phyloP scores from a whole-genome alignment of 2,329 filamentous ascomycete genomes.

The Arachnomyces sp. region DNA sequence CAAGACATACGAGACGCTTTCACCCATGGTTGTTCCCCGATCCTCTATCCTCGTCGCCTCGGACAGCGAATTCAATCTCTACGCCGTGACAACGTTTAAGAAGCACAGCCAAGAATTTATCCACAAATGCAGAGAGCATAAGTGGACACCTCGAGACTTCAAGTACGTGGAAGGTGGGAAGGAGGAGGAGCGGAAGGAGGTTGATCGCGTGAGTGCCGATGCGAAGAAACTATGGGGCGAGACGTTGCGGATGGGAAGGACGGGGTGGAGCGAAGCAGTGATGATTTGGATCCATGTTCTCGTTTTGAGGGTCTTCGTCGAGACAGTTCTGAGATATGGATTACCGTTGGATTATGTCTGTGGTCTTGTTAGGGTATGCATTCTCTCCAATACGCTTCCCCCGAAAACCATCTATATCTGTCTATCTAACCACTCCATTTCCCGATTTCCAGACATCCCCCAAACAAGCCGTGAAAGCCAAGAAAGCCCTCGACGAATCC shows the following conservation, averaged over 20 bases:
- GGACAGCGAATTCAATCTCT: constrained; percentile 85
- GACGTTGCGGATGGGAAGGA: constrained; percentile 74
- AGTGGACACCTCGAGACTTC: constrained; percentile 92
- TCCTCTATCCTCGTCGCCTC: constrained; percentile 72
- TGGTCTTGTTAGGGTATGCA: constrained; percentile 70
- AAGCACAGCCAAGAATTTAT: constrained; percentile 82
- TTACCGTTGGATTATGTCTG: constrained; percentile 84
- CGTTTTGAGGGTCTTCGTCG: constrained; percentile 87
- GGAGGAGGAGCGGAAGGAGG: constrained; percentile 81
- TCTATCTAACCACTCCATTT: constrained; percentile 7
- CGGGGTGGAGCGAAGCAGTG: constrained; percentile 91
- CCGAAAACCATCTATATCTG: neutral
- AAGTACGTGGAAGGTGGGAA: constrained; percentile 84
- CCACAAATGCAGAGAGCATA: constrained; percentile 83
- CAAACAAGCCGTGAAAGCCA: constrained; percentile 75
- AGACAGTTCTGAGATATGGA: constrained; percentile 94
- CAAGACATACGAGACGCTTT: constrained; percentile 77
- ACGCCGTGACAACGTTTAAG: constrained; percentile 86
- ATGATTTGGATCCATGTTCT: constrained; percentile 95
- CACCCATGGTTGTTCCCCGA: constrained; percentile 88
- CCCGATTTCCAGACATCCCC: constrained; percentile 59
- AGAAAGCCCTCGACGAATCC: constrained; percentile 67
- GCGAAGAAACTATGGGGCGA: constrained; percentile 91
- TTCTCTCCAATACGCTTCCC: neutral
- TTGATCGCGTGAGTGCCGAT: constrained; percentile 72